phyloP scores from a whole-genome alignment of 345 rosid genomes.

The Acer saccharum region DNA sequence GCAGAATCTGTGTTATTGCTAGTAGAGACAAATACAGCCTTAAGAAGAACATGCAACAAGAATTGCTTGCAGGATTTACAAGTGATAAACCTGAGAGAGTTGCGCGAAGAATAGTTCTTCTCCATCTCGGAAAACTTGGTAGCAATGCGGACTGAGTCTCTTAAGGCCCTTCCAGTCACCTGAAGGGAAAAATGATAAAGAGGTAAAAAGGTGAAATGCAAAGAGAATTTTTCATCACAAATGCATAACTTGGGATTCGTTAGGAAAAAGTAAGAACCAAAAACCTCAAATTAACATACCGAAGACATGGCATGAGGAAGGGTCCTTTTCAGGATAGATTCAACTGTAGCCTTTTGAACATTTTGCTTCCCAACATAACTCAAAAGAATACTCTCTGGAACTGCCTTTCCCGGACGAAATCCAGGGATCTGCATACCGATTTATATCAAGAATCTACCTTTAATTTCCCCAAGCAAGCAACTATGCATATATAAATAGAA shows the following conservation, averaged over 20 bases:
- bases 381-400: slow-evolving; percentile 77
- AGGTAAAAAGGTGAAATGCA: not conserved
- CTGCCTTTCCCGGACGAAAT: slow-evolving; percentile 75
- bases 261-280: not conserved
- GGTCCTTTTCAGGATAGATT: slow-evolving; percentile 88
- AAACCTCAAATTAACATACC: slow-evolving; percentile 37
- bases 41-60: slow-evolving; percentile 1
- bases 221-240: not conserved
- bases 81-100: slow-evolving; percentile 51
- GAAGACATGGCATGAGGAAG: slow-evolving; percentile 94
- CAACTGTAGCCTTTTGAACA: slow-evolving; percentile 77
- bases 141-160: slow-evolving; percentile 76
- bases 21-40: not conserved
- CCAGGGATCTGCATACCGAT: slow-evolving; percentile 64
- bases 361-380: slow-evolving; percentile 67
- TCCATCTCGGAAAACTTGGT: slow-evolving; percentile 85
- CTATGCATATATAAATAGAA: not conserved
- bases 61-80: slow-evolving; percentile 7
- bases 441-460: not conserved
- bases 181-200: slow-evolving; percentile 27
- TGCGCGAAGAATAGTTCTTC: slow-evolving; percentile 58
- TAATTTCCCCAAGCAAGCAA: not conserved
- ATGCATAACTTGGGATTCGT: not conserved
- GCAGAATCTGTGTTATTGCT: not conserved
- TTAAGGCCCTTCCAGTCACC: slow-evolving; percentile 87